Conservation (phyloP, 2,329 filamentous ascomycete genomes). For the Thermoascus crustaceus region DNA sequence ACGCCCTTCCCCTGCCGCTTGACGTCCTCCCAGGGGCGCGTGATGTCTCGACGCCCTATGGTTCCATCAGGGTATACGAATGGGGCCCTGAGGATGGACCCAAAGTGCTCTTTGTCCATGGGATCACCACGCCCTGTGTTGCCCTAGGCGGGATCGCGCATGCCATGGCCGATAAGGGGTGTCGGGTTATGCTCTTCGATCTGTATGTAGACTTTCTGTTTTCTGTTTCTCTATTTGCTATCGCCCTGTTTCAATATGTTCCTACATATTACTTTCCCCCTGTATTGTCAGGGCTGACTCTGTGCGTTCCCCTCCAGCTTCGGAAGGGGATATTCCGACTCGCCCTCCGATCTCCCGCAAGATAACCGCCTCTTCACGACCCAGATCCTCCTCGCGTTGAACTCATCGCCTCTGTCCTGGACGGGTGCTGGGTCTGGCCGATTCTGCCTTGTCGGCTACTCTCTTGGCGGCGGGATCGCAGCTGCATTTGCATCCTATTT, state of each 20-base stretch:
- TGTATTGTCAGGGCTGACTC: not conserved
- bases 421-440: conserved; percentile 41
- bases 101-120: conserved; percentile 69
- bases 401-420: conserved; percentile 63
- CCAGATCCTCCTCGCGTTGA: conserved; percentile 62
- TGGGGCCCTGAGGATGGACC: conserved; percentile 65
- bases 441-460: conserved; percentile 72
- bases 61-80: conserved; percentile 66
- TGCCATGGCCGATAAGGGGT: conserved; percentile 57
- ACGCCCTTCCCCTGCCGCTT: conserved; percentile 55
- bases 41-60: conserved; percentile 56
- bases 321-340: conserved; percentile 70
- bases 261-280: too few species aligned
- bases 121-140: conserved; percentile 70
- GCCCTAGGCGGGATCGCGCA: conserved; percentile 59
- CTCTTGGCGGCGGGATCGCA: conserved; percentile 66
- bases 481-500: conserved; percentile 63
- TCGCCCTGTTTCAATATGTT: not conserved
- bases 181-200: conserved; percentile 71
- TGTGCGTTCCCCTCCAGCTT: conserved; percentile 18
- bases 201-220: conserved; percentile 26
- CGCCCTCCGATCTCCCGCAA: conserved; percentile 58
- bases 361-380: conserved; percentile 65
- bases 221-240: conserved; percentile 2
- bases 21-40: conserved; percentile 55